These are phyloP conservation scores for Trichophyton rubrum DNA, from an alignment of 2,329 filamentous ascomycete species.

Conservation along the genomic window DNA sequence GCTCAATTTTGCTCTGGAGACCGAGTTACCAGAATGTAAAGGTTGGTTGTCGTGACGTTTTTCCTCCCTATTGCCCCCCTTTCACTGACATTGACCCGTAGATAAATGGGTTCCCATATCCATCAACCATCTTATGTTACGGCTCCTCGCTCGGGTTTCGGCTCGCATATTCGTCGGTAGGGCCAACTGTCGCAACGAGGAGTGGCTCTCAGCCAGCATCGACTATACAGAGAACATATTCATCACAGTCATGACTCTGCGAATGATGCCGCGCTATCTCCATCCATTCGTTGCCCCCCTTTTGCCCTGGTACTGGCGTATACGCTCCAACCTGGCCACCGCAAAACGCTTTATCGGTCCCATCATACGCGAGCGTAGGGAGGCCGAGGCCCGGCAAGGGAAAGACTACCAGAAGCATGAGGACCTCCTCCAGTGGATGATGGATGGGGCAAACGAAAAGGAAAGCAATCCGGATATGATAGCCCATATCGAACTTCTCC, in stretches of 20 bases:
- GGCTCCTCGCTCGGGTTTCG: conserved; percentile 29
- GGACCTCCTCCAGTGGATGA: conserved; percentile 5
- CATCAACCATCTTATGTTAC: background rate
- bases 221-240: conserved; percentile 27
- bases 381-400: too few relatives aligned
- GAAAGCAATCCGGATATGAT: conserved; percentile 7
- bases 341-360: conserved; percentile 25
- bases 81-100: too few relatives aligned
- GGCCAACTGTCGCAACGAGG: conserved; percentile 25
- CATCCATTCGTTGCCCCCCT: conserved; percentile 13
- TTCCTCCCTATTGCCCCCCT: too few relatives aligned
- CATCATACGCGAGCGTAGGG: conserved; percentile 15
- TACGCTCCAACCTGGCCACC: conserved; percentile 21
- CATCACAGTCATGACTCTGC: conserved; percentile 17
- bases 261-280: background rate
- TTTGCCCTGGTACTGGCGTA: conserved; percentile 24
- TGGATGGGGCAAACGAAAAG: background rate
- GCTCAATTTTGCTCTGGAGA: background rate
- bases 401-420: background rate
- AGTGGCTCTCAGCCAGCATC: conserved; percentile 27
- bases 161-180: conserved; percentile 31
- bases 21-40: background rate
- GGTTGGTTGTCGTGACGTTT: too few relatives aligned
- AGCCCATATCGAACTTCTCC: conserved; percentile 10
- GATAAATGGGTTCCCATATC: background rate